Base-by-base conservation (phyloP, 2,329 filamentous ascomycete species). In the Rugonectria rugulosa region DNA sequence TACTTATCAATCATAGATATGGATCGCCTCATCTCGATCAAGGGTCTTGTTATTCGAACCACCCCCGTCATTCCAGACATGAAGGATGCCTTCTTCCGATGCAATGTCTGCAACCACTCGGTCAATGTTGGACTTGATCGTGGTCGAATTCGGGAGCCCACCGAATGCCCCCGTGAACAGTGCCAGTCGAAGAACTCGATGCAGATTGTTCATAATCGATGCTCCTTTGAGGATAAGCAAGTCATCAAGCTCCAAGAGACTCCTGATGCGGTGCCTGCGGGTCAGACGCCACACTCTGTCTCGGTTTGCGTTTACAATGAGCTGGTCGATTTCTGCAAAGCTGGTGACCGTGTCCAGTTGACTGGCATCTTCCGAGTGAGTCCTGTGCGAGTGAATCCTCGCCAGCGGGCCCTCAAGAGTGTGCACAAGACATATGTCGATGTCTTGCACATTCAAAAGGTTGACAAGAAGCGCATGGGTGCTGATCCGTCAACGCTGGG, bases 191-290 rank as follows among this genome's bases (percentile, higher is more conserved):
- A 88, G 71, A 98, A 99, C 76, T 97, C 94, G 2, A 98, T 99
- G 94, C 91, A 97, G 70, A 96, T 99, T 64, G 84, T 98, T 17
- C 95, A 99, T 79, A 99, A 99, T 75, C 88, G 95, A 57, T 98
- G 92, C 65, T 85, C 86, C 8, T 99, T 99, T 69, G 89, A 93
- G 51, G 95, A 99, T 73, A 99, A 99, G 79, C 95, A 99, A 73
- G 92, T 99, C 56, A 97, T 99, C 77, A 99, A 99, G 74, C 81
- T 99, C 34, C 95, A 99, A 75, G 95, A 99, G 75, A 99, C 95
- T 0, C 95, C 95, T 0, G 95, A 99, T 73, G 91, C 87, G 31
- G 90, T 99, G 15, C 95, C 95, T 43, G 90, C 97, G 63, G 95
- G 95, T 15, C 95, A 99, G 76, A 99, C 95, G 17, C 95, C 95